Conservation (phyloP, 2,329 filamentous ascomycete species). For the Ceratocystis destructans region DNA sequence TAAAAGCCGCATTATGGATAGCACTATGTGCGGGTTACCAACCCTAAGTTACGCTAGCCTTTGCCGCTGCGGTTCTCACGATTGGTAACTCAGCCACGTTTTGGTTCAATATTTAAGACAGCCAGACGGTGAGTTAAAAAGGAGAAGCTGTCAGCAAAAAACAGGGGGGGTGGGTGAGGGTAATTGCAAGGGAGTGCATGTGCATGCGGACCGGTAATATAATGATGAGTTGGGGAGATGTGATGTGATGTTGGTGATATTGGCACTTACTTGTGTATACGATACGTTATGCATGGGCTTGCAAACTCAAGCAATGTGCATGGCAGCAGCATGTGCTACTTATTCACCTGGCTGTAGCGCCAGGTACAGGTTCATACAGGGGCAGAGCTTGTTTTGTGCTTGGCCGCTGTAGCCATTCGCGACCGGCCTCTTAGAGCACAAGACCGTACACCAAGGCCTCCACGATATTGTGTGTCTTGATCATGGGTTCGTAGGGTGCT, state of each 20-base stretch:
- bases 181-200: not conserved
- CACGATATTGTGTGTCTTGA: not conserved
- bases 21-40: not conserved
- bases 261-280: not conserved
- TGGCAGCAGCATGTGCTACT: not conserved
- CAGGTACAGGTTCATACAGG: not conserved
- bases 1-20: not conserved
- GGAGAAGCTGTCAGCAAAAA: not conserved
- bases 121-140: not conserved
- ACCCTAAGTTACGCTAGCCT: not conserved
- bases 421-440: not conserved
- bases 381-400: not conserved
- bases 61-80: not conserved
- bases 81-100: slow-evolving; percentile 3
- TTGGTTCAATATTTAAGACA: not conserved
- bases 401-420: not conserved
- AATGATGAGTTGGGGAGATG: not conserved
- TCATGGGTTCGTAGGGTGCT: not conserved
- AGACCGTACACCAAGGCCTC: not conserved
- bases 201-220: not conserved
- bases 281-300: not conserved
- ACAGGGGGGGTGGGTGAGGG: not conserved
- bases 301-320: not conserved
- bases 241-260: not conserved
- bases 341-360: not conserved